These are phyloP conservation scores for Trichocladium antarcticum DNA, from an alignment of 495 filamentous ascomycete species.

Conservation along the genomic window DNA sequence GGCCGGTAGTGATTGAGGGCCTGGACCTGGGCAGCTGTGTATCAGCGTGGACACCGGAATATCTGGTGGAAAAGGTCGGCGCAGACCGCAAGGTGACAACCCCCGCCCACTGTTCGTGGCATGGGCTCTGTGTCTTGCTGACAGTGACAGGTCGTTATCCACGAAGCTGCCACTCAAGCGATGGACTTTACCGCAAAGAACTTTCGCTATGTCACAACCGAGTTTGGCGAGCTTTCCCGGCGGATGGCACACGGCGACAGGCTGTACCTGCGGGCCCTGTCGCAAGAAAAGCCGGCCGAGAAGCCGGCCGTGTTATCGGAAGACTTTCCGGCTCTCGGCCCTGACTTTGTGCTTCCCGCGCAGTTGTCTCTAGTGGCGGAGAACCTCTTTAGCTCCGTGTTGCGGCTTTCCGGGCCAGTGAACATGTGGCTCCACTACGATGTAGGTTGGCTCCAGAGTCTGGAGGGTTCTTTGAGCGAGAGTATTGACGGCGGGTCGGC, in stretches of 20 bases:
- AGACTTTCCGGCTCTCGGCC: conserved; percentile 60
- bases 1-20: conserved; percentile 55
- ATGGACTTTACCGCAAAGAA: conserved; percentile 82
- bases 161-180: conserved; percentile 48
- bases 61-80: conserved; percentile 56
- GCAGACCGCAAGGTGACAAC: conserved; percentile 47
- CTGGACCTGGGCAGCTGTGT: conserved; percentile 57
- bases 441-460: conserved; percentile 33
- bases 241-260: conserved; percentile 47
- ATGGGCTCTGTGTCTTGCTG: conserved; percentile 4
- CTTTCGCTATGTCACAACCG: conserved; percentile 60
- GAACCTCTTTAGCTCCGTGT: conserved; percentile 65
- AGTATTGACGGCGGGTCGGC: neutral
- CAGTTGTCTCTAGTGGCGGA: conserved; percentile 47
- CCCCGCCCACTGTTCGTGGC: conserved; percentile 4
- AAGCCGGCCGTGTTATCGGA: conserved; percentile 53
- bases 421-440: conserved; percentile 93
- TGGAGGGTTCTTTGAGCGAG: neutral
- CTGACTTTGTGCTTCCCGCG: conserved; percentile 60
- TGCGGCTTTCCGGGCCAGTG: conserved; percentile 71
- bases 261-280: conserved; percentile 68
- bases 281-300: conserved; percentile 52
- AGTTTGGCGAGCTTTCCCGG: conserved; percentile 57
- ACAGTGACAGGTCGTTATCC: conserved; percentile 50
- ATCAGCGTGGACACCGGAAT: conserved; percentile 54